phyloP scores from a whole-genome alignment of 140 eudicot species.

The Stevia rebaudiana region DNA sequence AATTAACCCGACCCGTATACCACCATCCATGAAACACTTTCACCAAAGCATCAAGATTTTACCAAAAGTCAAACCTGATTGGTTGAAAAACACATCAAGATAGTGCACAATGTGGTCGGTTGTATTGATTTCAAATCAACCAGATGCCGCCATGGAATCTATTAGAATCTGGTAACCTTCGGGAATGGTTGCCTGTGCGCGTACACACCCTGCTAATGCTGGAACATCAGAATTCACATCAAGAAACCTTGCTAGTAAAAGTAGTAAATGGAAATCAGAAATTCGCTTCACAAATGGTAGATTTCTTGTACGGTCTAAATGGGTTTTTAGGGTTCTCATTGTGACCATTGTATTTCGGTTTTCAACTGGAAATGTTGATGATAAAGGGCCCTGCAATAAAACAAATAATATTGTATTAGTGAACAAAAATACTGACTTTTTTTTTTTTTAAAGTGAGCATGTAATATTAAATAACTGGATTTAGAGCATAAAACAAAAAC shows the following conservation, averaged over 20 bases:
- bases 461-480: neutral
- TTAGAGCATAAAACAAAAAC: neutral
- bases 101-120: slow-evolving; percentile 13
- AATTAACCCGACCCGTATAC: slow-evolving; percentile 10
- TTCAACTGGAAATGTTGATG: slow-evolving; percentile 81
- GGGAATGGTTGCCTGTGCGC: slow-evolving; percentile 51
- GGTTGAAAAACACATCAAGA: slow-evolving; percentile 2
- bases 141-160: slow-evolving; percentile 79
- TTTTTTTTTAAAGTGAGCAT: neutral
- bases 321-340: slow-evolving; percentile 59
- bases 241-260: slow-evolving; percentile 57
- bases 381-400: slow-evolving; percentile 73
- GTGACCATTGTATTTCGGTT: slow-evolving; percentile 57
- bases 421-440: neutral
- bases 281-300: slow-evolving; percentile 76
- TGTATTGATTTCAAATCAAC: slow-evolving; percentile 20
- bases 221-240: slow-evolving; percentile 84
- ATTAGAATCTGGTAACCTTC: slow-evolving; percentile 91
- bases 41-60: slow-evolving; percentile 7
- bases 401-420: neutral
- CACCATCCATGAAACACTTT: neutral
- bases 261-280: slow-evolving; percentile 83
- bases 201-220: slow-evolving; percentile 70
- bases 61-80: slow-evolving; percentile 6
- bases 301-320: slow-evolving; percentile 63